A percentile compares a stretch with the other conserved stretches of the same genome.
phyloP scores from a whole-genome alignment of 2,329 filamentous ascomycete species.

The Ophiostoma sp. region DNA sequence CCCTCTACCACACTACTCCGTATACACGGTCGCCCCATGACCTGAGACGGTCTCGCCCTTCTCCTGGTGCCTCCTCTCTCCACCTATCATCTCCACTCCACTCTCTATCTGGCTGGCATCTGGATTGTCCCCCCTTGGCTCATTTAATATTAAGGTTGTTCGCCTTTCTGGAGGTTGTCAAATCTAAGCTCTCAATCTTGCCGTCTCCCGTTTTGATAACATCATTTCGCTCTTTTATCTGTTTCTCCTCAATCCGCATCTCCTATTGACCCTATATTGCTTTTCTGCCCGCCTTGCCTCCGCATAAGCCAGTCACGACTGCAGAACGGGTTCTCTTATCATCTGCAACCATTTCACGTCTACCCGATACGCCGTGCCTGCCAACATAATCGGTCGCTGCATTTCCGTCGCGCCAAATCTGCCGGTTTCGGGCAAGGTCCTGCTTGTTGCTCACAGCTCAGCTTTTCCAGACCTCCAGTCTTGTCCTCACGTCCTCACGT shows the following conservation, averaged over 20 bases:
- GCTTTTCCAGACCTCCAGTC: background rate
- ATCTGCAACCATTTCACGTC: no score
- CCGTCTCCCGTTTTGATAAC: no score
- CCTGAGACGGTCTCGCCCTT: conserved; percentile 17
- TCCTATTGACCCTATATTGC: no score
- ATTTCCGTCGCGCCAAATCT: background rate
- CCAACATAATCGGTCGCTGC: background rate
- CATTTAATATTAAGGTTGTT: background rate
- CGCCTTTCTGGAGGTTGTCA: no score
- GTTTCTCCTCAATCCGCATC: no score
- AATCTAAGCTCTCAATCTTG: no score
- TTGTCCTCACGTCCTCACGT: no score
- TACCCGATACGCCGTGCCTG: no score
- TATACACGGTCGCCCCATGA: background rate
- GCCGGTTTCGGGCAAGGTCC: background rate
- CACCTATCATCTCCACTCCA: background rate
- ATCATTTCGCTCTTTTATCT: no score
- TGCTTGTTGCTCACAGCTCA: background rate
- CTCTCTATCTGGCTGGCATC: background rate
- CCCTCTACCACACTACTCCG: background rate
- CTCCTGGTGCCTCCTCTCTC: conserved; percentile 12
- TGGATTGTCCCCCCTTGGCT: background rate
- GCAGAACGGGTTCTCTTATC: no score
- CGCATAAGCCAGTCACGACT: no score
- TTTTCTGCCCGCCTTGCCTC: no score